phyloP scores from a whole-genome alignment of 495 filamentous ascomycete genomes.

The Neurospora pannonica region DNA sequence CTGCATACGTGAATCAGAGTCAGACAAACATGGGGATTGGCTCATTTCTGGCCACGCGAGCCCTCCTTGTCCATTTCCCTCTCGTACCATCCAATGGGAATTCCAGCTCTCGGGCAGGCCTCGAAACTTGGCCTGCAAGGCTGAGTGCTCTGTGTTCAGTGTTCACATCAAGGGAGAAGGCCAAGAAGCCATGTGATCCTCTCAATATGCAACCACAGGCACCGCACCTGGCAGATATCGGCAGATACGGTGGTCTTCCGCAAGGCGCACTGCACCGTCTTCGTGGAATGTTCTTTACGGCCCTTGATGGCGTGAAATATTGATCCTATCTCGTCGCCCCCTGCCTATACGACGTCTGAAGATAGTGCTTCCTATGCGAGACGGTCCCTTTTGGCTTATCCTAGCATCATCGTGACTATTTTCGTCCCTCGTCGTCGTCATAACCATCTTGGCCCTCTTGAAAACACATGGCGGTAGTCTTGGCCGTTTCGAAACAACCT shows the following conservation, averaged over 20 bases:
- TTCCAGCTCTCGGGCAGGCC: background rate
- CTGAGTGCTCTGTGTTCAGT: background rate
- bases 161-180: background rate
- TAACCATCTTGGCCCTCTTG: background rate
- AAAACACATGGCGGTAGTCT: background rate
- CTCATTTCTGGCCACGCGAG: background rate
- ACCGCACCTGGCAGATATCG: background rate
- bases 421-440: background rate
- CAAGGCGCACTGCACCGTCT: background rate
- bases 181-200: background rate
- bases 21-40: background rate
- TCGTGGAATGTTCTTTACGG: background rate
- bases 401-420: background rate
- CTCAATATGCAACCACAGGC: background rate
- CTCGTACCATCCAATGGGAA: background rate
- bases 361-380: background rate
- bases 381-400: background rate
- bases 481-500: background rate
- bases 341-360: background rate
- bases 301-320: background rate
- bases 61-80: background rate
- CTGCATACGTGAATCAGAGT: background rate
- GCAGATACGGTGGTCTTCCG: background rate
- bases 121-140: background rate
- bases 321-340: background rate